Percentiles rank a stretch among this genome's conserved stretches.
Conservation (phyloP, 2,329 filamentous ascomycete species). For the Ampelomyces quisqualis region DNA sequence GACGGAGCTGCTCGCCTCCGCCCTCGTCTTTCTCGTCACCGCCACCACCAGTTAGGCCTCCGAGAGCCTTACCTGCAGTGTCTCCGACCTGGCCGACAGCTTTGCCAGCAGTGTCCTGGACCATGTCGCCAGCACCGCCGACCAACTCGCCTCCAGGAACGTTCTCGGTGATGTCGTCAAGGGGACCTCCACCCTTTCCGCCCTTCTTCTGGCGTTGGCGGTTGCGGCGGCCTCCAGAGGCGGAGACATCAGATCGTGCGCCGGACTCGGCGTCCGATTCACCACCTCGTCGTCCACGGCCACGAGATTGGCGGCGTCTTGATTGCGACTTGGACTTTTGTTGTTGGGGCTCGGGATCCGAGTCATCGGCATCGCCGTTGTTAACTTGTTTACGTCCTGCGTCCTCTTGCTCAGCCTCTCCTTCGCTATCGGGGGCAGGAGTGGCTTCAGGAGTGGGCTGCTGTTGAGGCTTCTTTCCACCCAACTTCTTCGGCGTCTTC, state of each 20-base stretch:
- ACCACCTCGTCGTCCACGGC: constrained; percentile 49
- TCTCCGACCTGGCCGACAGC: constrained; percentile 50
- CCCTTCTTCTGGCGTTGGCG: constrained; percentile 54
- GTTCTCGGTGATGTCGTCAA: constrained; percentile 58
- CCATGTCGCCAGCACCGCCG: constrained; percentile 56
- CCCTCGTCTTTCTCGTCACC: constrained; percentile 37
- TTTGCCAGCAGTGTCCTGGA: constrained; percentile 57
- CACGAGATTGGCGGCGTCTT: constrained; percentile 52
- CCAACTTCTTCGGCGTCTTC: constrained; percentile 54
- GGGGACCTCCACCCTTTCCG: constrained; percentile 50
- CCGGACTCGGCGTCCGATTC: constrained; percentile 58
- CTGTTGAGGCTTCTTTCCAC: constrained; percentile 48
- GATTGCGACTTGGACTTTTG: constrained; percentile 49
- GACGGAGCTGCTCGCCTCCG: constrained; percentile 55
- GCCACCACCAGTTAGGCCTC: constrained; percentile 51
- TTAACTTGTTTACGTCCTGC: constrained; percentile 41
- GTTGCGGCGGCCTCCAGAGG: constrained; percentile 57
- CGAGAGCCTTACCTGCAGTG: constrained; percentile 48
- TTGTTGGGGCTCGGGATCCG: constrained; percentile 50
- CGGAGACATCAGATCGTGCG: constrained; percentile 56
- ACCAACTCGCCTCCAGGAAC: constrained; percentile 55
- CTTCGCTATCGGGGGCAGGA: constrained; percentile 47
- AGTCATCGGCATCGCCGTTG: constrained; percentile 43
- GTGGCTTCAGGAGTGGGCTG: constrained; percentile 52
- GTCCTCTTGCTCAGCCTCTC: constrained; percentile 47